phyloP scores from a whole-genome alignment of 2,329 filamentous ascomycete species.

The Cladophialophora immunda region DNA sequence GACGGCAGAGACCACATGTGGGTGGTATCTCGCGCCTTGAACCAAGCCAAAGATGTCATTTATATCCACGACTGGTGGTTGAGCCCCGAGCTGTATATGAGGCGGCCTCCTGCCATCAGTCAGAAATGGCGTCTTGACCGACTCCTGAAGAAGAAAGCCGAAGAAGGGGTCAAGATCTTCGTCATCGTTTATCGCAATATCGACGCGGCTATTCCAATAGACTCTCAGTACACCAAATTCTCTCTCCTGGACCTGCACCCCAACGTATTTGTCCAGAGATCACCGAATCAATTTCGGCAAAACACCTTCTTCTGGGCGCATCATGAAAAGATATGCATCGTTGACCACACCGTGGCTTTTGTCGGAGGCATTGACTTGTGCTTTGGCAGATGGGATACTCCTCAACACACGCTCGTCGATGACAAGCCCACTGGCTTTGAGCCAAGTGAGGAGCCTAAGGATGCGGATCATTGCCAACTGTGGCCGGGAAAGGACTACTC shows the following conservation, averaged over 20 bases:
- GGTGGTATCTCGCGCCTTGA: constrained; percentile 96
- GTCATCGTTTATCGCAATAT: constrained; percentile 98
- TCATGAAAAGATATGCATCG: constrained; percentile 96
- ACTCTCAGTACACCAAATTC: constrained; percentile 98
- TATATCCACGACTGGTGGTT: constrained; percentile 99
- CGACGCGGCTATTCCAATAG: constrained; percentile 94
- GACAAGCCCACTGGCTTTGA: constrained; percentile 97
- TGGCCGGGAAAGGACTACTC: constrained; percentile 99
- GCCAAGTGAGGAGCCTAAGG: constrained; percentile 75
- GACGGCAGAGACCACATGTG: constrained; percentile 99
- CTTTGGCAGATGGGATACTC: constrained; percentile 96
- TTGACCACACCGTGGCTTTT: constrained; percentile 95
- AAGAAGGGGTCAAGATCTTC: constrained; percentile 96
- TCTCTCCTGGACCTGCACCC: constrained; percentile 93
- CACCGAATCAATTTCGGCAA: constrained; percentile 96
- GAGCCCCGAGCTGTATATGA: constrained; percentile 93
- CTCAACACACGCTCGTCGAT: constrained; percentile 87
- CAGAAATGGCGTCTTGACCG: constrained; percentile 97
- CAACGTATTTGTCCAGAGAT: constrained; percentile 95
- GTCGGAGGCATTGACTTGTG: constrained; percentile 95
- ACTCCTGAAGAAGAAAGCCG: constrained; percentile 89
- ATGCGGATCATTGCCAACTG: constrained; percentile 92
- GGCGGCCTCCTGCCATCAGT: constrained; percentile 90
- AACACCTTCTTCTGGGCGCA: constrained; percentile 99
- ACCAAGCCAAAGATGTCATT: constrained; percentile 96